Conservation (phyloP, 106 monocot species). For the Dendrobium officinale region DNA sequence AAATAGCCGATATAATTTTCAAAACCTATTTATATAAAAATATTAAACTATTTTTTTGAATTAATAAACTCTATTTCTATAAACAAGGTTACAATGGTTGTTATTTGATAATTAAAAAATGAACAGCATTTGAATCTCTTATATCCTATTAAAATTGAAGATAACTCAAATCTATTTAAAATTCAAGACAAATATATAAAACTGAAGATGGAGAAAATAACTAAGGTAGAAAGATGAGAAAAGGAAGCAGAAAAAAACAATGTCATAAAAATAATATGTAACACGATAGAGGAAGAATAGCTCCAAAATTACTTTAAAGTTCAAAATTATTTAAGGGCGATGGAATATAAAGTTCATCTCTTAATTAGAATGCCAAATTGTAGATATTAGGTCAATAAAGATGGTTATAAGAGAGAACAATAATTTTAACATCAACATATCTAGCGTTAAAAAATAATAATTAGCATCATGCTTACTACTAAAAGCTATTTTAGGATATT, state of each 20-base stretch:
- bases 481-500: neutral
- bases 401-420: neutral
- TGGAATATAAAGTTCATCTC: neutral
- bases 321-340: neutral
- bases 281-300: neutral
- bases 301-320: neutral
- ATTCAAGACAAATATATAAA: neutral
- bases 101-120: too few relatives aligned
- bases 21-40: too few relatives aligned
- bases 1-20: too few relatives aligned
- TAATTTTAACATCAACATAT: neutral
- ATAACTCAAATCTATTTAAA: neutral
- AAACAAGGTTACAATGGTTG: too few relatives aligned
- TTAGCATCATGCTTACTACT: neutral
- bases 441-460: neutral
- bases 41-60: too few relatives aligned
- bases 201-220: neutral
- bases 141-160: neutral
- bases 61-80: too few relatives aligned
- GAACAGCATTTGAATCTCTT: too few relatives aligned
- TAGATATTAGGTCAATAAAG: neutral
- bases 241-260: neutral
- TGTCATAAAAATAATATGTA: neutral
- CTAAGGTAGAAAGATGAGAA: neutral
- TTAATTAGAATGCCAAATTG: neutral